Evolutionary conservation across 2,329 filamentous ascomycete species (phyloP).

Genomic region (Ophiostoma triangulosporum): DNA sequence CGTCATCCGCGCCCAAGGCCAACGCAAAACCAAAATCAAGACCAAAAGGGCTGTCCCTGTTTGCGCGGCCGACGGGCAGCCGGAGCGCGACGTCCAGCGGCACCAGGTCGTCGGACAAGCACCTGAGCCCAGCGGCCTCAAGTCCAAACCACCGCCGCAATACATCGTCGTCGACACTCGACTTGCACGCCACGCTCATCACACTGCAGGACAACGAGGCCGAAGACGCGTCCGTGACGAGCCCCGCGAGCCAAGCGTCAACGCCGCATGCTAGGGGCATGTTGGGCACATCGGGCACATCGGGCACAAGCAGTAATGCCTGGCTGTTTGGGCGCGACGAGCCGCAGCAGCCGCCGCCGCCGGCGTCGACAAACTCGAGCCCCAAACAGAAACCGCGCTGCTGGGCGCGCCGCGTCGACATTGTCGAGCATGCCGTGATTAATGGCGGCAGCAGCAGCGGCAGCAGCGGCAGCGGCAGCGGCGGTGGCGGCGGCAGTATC

Average conservation of each 20-base stretch:
- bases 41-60: neutral
- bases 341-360: neutral
- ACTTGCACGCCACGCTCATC: conserved; percentile 23
- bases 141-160: conserved; percentile 6
- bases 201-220: conserved; percentile 49
- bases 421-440: conserved; percentile 43
- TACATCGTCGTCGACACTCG: conserved; percentile 6
- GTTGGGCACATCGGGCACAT: neutral
- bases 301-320: neutral
- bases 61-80: neutral
- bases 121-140: neutral
- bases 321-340: neutral
- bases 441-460: conserved; percentile 29
- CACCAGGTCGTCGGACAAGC: neutral
- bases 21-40: neutral
- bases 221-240: conserved; percentile 22
- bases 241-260: neutral
- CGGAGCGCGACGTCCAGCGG: neutral
- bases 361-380: neutral
- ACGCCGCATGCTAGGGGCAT: neutral
- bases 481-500: conserved; percentile 12
- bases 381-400: conserved; percentile 25
- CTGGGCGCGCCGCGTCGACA: conserved; percentile 50
- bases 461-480: conserved; percentile 24
- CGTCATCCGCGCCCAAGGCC: neutral